Percentiles rank a stretch among this genome's conserved stretches.
Evolutionary conservation across 2,329 filamentous ascomycete species (phyloP).

Genomic region (Drechslerella stenobrocha): DNA sequence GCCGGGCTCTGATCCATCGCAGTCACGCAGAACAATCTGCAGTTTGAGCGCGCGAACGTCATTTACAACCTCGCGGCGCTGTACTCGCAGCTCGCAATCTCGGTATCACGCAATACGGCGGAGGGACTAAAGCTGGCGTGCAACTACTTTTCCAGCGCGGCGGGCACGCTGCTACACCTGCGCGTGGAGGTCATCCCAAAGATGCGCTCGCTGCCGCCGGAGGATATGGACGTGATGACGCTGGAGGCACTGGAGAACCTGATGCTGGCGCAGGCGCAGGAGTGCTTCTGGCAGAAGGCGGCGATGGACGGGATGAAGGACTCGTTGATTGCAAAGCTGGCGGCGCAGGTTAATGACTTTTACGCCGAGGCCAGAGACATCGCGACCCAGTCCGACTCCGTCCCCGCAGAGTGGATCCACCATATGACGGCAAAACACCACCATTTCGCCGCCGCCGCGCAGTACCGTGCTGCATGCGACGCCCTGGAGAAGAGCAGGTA

Average conservation of each 20-base stretch:
- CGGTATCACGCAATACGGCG: constrained; percentile 70
- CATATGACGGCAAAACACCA: constrained; percentile 97
- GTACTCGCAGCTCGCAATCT: constrained; percentile 87
- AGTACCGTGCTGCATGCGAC: constrained; percentile 87
- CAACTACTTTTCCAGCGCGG: constrained; percentile 84
- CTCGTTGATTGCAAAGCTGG: constrained; percentile 84
- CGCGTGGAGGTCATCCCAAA: constrained; percentile 77
- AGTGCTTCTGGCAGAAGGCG: constrained; percentile 98
- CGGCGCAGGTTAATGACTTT: constrained; percentile 85
- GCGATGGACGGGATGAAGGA: constrained; percentile 94
- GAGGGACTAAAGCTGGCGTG: constrained; percentile 86
- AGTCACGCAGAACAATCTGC: constrained; percentile 68
- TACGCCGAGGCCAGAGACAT: constrained; percentile 83
- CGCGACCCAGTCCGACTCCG: constrained; percentile 82
- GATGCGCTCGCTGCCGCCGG: constrained; percentile 78
- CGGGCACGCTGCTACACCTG: constrained; percentile 79
- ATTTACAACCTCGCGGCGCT: constrained; percentile 91
- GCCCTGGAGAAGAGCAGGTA: constrained; percentile 92
- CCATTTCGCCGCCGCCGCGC: constrained; percentile 92
- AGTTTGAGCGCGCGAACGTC: constrained; percentile 86
- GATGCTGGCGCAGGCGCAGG: constrained; percentile 87
- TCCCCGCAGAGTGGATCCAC: constrained; percentile 78
- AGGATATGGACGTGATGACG: constrained; percentile 92
- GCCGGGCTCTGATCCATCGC: constrained; percentile 7
- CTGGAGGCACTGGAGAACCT: constrained; percentile 80